A percentile compares a stretch with the other conserved stretches of the same genome.
Evolutionary conservation across 768 basidiomycete genomes (phyloP).

Genomic region (Hygrophorus pudorinus): DNA sequence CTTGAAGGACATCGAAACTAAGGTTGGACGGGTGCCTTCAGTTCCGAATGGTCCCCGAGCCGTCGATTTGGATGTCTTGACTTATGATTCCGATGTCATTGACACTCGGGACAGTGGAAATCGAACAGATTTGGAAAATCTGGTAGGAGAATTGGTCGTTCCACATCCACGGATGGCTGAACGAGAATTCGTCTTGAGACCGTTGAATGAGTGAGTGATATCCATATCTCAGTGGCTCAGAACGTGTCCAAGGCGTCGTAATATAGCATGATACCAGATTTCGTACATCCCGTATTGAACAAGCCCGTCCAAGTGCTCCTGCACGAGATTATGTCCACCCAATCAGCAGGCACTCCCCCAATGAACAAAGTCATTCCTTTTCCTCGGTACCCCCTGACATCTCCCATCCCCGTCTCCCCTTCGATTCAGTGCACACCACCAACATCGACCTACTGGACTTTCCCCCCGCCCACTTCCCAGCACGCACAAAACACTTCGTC

Average conservation of each 20-base stretch:
- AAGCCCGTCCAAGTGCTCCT: slow-evolving; percentile 40
- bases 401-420: slow-evolving; percentile 11
- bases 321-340: slow-evolving; percentile 19
- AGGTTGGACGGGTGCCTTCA: slow-evolving; percentile 71
- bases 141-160: slow-evolving; percentile 62
- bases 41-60: slow-evolving; percentile 81
- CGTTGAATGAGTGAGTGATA: slow-evolving; percentile 69
- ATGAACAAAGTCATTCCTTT: slow-evolving; percentile 75
- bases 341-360: slow-evolving; percentile 24
- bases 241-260: not conserved
- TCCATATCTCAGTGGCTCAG: not conserved
- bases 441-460: slow-evolving; percentile 43
- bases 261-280: slow-evolving; percentile 69
- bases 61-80: slow-evolving; percentile 81
- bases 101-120: slow-evolving; percentile 41
- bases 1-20: slow-evolving; percentile 63
- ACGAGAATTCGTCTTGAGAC: slow-evolving; percentile 87
- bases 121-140: slow-evolving; percentile 35
- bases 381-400: slow-evolving; percentile 38
- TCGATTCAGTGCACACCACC: slow-evolving; percentile 27
- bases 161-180: slow-evolving; percentile 80
- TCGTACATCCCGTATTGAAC: slow-evolving; percentile 50
- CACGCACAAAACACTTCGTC: slow-evolving; percentile 6
- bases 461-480: slow-evolving; percentile 17
- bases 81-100: slow-evolving; percentile 54